phyloP scores from a whole-genome alignment of 2,329 filamentous ascomycete species.

The Orbilia brochopaga region DNA sequence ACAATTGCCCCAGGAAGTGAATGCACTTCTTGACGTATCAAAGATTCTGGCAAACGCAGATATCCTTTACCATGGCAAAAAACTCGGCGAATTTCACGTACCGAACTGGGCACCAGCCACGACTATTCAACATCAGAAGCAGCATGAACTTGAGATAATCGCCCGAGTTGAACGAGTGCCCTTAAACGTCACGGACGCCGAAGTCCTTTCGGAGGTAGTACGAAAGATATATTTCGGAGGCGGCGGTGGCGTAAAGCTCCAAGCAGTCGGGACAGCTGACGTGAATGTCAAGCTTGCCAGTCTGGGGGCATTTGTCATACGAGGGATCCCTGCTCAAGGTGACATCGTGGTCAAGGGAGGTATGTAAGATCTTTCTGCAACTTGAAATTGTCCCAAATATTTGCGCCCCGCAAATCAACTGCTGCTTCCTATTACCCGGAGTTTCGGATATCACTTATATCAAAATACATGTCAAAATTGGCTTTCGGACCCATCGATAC shows the following conservation, averaged over 20 bases:
- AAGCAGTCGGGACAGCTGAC: constrained; percentile 80
- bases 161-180: constrained; percentile 80
- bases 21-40: constrained; percentile 80
- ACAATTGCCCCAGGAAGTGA: constrained; percentile 80
- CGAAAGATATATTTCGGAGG: constrained; percentile 78
- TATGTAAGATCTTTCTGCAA: constrained; percentile 49
- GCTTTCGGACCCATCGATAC: neutral
- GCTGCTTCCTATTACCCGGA: constrained; percentile 56
- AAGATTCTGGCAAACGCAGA: constrained; percentile 77
- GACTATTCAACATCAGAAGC: constrained; percentile 68
- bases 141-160: constrained; percentile 73
- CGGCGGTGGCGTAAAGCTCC: constrained; percentile 69
- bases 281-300: constrained; percentile 76
- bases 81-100: constrained; percentile 81
- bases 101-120: constrained; percentile 82
- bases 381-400: constrained; percentile 6
- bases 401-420: constrained; percentile 21
- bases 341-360: constrained; percentile 63
- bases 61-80: constrained; percentile 76
- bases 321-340: constrained; percentile 80
- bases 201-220: constrained; percentile 80
- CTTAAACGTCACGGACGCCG: constrained; percentile 78
- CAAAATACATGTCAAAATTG: neutral
- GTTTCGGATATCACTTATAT: constrained; percentile 16
- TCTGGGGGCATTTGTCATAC: constrained; percentile 79